phyloP scores from a whole-genome alignment of 2,329 filamentous ascomycete genomes.

The Fonsecaea nubica region DNA sequence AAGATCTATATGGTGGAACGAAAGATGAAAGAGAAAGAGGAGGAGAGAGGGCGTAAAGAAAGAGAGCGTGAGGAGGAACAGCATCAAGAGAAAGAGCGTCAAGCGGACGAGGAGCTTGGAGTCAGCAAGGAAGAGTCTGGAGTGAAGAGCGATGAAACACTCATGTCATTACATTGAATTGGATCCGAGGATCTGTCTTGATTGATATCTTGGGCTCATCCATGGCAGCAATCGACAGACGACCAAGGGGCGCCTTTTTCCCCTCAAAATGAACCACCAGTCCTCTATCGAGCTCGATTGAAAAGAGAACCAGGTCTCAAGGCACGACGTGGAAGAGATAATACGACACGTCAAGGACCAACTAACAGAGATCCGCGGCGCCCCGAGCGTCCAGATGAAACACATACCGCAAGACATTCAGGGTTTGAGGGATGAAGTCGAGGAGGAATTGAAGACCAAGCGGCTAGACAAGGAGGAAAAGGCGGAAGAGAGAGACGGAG shows the following conservation, averaged over 20 bases:
- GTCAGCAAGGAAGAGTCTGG: too few relatives aligned
- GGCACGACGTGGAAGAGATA: conserved; percentile 76
- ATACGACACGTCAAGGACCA: conserved; percentile 82
- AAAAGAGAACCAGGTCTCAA: conserved; percentile 75
- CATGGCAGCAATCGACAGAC: too few relatives aligned
- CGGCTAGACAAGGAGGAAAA: conserved; percentile 51
- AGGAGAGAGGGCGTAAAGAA: too few relatives aligned
- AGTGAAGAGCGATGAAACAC: background rate
- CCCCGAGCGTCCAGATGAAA: conserved; percentile 85
- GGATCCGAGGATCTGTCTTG: background rate
- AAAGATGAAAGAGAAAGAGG: too few relatives aligned
- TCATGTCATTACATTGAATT: background rate
- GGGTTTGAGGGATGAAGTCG: conserved; percentile 58
- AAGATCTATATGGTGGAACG: too few relatives aligned
- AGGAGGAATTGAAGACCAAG: conserved; percentile 54
- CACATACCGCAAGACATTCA: conserved; percentile 79
- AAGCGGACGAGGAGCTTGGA: too few relatives aligned
- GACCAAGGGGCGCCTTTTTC: too few relatives aligned
- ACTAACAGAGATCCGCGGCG: conserved; percentile 80
- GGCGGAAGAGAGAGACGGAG: conserved; percentile 49
- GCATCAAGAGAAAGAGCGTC: too few relatives aligned
- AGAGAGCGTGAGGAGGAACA: too few relatives aligned
- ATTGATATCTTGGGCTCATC: background rate
- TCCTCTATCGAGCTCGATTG: background rate
- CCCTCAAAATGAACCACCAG: background rate